phyloP scores from a whole-genome alignment of 2,329 filamentous ascomycete species.

The Ceratocystis colombiana region DNA sequence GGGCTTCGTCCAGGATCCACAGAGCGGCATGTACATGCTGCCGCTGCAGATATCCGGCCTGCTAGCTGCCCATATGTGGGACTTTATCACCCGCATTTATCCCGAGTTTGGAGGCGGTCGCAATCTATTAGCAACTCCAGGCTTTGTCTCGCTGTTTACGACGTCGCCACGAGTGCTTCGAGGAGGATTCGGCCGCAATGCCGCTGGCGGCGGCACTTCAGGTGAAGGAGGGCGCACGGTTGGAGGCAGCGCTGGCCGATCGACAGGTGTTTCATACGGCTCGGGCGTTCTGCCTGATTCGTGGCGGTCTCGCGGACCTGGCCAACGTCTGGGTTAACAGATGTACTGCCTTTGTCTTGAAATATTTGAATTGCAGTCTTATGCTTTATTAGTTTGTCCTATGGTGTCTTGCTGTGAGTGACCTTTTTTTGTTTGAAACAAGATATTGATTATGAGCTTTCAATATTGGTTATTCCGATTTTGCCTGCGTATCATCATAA shows the following conservation, averaged over 20 bases:
- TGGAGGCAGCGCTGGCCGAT: slow-evolving; percentile 18
- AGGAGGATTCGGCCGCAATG: slow-evolving; percentile 11
- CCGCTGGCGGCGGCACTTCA: neutral
- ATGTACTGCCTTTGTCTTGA: neutral
- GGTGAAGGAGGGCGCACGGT: neutral
- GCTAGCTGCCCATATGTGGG: slow-evolving; percentile 72
- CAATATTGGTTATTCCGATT: neutral
- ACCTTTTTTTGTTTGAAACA: too few relatives aligned
- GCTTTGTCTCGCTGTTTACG: slow-evolving; percentile 59
- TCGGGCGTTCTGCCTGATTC: slow-evolving; percentile 49
- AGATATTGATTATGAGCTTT: neutral
- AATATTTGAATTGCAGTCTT: neutral
- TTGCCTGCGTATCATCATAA: neutral
- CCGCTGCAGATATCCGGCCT: slow-evolving; percentile 49
- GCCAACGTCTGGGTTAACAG: slow-evolving; percentile 49
- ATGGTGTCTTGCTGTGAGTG: neutral
- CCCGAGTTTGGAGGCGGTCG: slow-evolving; percentile 77
- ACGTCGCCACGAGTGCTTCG: slow-evolving; percentile 31
- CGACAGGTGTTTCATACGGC: slow-evolving; percentile 18
- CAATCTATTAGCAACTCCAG: slow-evolving; percentile 66
- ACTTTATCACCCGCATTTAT: slow-evolving; percentile 81
- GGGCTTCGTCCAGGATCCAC: slow-evolving; percentile 54
- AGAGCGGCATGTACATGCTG: slow-evolving; percentile 46
- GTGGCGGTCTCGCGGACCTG: slow-evolving; percentile 54
- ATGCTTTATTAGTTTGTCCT: neutral